Evolutionary conservation across 345 rosid species (phyloP).

Genomic region (Raphanus raphanistrum): DNA sequence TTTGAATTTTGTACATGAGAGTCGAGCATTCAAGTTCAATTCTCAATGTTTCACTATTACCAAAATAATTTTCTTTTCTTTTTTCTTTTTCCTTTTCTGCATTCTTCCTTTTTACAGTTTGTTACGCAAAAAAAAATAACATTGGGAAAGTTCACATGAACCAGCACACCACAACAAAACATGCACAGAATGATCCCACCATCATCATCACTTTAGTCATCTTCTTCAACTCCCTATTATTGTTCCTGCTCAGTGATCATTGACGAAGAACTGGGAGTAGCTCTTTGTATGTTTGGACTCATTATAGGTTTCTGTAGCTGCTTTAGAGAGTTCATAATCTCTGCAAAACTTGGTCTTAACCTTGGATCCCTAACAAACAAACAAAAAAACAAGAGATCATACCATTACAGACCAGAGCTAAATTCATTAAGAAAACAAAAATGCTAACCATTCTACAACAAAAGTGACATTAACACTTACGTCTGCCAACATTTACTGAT

Average conservation of each 20-base stretch:
- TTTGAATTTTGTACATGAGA: not conserved
- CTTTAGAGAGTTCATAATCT: constrained; percentile 84
- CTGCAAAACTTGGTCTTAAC: constrained; percentile 83
- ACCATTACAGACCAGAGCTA: constrained; percentile 5
- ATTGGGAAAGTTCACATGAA: constrained; percentile 1
- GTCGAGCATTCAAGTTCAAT: not conserved
- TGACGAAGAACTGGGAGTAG: constrained; percentile 39
- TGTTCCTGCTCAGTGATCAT: constrained; percentile 28
- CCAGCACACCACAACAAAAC: constrained; percentile 12
- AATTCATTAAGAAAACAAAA: not conserved
- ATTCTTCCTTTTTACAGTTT: constrained; percentile 24
- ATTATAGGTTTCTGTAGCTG: constrained; percentile 78
- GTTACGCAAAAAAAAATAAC: constrained; percentile 15
- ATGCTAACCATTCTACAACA: not conserved
- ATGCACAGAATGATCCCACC: constrained; percentile 23
- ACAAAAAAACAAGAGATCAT: not conserved
- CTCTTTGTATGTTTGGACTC: constrained; percentile 48
- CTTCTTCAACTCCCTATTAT: not conserved
- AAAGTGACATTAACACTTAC: constrained; percentile 48
- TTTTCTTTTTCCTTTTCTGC: not conserved
- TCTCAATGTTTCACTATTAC: not conserved
- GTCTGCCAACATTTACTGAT: constrained; percentile 87
- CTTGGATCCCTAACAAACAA: constrained; percentile 62
- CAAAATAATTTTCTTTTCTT: not conserved
- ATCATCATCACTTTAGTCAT: constrained; percentile 18